These are phyloP conservation scores for Phytopythium litorale DNA, from an alignment of 352 stramenopile species.

Conservation along the genomic window DNA sequence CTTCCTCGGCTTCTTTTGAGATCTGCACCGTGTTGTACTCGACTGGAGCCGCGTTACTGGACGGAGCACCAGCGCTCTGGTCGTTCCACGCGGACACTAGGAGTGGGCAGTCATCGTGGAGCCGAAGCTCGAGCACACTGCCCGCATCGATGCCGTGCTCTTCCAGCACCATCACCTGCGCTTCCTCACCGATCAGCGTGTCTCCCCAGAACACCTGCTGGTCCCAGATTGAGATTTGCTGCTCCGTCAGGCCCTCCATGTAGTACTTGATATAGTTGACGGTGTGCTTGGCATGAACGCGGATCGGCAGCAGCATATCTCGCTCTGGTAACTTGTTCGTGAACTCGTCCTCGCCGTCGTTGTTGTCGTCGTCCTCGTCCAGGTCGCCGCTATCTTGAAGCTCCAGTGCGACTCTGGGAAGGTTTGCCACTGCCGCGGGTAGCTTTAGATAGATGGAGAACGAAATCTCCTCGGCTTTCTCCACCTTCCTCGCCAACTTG, in stretches of 20 bases:
- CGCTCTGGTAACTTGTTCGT: constrained; percentile 4
- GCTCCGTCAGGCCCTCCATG: constrained; percentile 77
- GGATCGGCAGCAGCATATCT: constrained; percentile 49
- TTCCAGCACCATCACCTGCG: constrained; percentile 65
- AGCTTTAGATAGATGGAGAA: constrained; percentile 71
- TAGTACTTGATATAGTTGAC: constrained; percentile 83
- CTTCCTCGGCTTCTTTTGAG: constrained; percentile 78
- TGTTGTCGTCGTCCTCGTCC: constrained; percentile 24
- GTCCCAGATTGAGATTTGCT: constrained; percentile 79
- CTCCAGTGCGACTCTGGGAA: constrained; percentile 67
- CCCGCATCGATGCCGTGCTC: constrained; percentile 69
- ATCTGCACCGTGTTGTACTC: constrained; percentile 85
- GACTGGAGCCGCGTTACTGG: background rate
- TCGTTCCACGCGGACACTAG: constrained; percentile 65
- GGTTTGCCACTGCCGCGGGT: constrained; percentile 48
- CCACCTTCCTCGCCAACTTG: constrained; percentile 45
- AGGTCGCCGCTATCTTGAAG: constrained; percentile 43
- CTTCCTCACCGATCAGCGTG: constrained; percentile 72
- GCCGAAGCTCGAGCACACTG: constrained; percentile 58
- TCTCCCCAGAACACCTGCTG: constrained; percentile 78
- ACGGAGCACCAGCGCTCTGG: constrained; percentile 25
- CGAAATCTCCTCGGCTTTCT: constrained; percentile 37
- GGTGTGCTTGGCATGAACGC: constrained; percentile 56
- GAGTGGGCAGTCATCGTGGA: constrained; percentile 74
- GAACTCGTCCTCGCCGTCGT: constrained; percentile 8